Percentiles rank a stretch among this genome's conserved stretches.
phyloP scores from a whole-genome alignment of 495 filamentous ascomycete genomes.

The Penicillium lagena region DNA sequence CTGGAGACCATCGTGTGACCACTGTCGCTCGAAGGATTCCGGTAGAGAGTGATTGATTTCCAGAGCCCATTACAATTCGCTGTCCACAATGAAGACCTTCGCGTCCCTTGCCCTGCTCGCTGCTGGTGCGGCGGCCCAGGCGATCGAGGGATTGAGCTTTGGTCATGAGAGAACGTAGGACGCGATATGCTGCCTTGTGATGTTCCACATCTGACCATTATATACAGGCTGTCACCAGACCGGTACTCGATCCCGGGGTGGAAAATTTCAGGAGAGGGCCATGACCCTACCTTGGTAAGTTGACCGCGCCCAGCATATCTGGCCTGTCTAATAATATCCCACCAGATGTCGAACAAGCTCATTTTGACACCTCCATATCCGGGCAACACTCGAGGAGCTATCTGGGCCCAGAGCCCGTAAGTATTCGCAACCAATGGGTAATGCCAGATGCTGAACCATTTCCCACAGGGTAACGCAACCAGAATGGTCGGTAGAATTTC shows the following conservation, averaged over 20 bases:
- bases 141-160: conserved; percentile 68
- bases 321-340: background rate
- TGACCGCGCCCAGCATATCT: background rate
- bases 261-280: conserved; percentile 63
- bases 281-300: conserved; percentile 56
- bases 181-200: background rate
- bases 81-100: conserved; percentile 29
- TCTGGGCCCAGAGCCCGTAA: conserved; percentile 68
- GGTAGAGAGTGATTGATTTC: conserved; percentile 3
- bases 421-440: conserved; percentile 14
- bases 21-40: conserved; percentile 13
- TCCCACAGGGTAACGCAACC: conserved; percentile 36
- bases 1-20: conserved; percentile 19
- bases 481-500: conserved; percentile 74
- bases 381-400: conserved; percentile 74
- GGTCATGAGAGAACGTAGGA: conserved; percentile 61
- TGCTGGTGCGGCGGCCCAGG: conserved; percentile 51
- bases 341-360: conserved; percentile 77
- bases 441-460: conserved; percentile 6
- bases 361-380: conserved; percentile 86
- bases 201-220: conserved; percentile 14
- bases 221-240: conserved; percentile 50
- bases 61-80: background rate
- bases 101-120: conserved; percentile 42
- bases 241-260: conserved; percentile 55